Evolutionary conservation across 192 early-diverging fungal genomes (phyloP), one percentile per base, ranked within the genome.

Genomic region (Glomus cerebriforme): DNA sequence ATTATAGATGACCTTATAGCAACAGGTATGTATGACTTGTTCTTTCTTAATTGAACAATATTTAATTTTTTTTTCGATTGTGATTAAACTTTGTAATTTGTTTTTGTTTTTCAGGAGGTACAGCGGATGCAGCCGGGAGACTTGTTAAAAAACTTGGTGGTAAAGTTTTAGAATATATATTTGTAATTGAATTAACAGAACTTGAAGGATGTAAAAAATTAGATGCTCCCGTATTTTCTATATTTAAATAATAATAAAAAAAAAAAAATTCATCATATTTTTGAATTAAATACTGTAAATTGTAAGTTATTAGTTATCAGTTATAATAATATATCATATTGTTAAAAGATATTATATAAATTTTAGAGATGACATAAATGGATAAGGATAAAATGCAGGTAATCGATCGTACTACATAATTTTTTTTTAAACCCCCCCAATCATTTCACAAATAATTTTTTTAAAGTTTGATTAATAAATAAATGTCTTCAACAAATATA

Each of bases 1-100:
- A 88, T 99, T 43, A 84, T 99, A 79, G 98, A 99, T 79, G 98
- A 99, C 82, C 84, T 99, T 83, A 95, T 99, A 86, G 98, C 96
- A 43, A 96, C 94, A 15, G 87, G 87, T 79, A 81, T 80, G 26
- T 10, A 29, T 59, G 24, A n/a, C n/a, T 59, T 37, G 26, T 45
- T 70, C 19, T 24, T 45, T 70, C 19, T 24, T 22, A 45, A 70
- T 70, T 70, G 12, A 7, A 19, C n/a, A 8, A 45, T 39, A n/a
- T n/a, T n/a, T n/a, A n/a, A n/a, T n/a, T n/a, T n/a, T n/a, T n/a
- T n/a, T n/a, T 22, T 39, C 8, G 19, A 15, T 15, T 35, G 27
- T 13, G 7, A 39, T 7, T 22, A 70, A 43, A n/a, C n/a, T n/a
- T 26, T 15, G 10, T 17, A n/a, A 1, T 71, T 8, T 39, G 7